A percentile compares a stretch with the other conserved stretches of the same genome.
These are phyloP conservation scores for Boletus semigastroideus DNA, from an alignment of 1,284 basidiomycete species.

Conservation along the genomic window DNA sequence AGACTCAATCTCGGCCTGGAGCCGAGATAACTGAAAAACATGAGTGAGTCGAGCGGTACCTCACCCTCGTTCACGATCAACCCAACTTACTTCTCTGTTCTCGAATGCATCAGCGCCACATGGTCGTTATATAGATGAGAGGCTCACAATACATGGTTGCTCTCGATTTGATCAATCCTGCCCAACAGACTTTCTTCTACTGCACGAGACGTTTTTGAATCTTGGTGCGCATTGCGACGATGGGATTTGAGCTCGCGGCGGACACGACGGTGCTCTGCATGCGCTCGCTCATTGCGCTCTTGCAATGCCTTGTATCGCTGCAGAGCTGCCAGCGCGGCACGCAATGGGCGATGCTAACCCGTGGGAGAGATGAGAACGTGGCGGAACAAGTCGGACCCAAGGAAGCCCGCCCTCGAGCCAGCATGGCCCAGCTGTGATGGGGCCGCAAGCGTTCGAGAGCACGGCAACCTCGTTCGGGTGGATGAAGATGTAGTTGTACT, in stretches of 20 bases:
- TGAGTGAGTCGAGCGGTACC: constrained; percentile 20
- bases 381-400: constrained; percentile 25
- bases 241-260: constrained; percentile 31
- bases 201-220: constrained; percentile 33
- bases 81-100: constrained; percentile 34
- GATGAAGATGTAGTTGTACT: constrained; percentile 20
- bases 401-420: background rate
- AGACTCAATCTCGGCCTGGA: constrained; percentile 34
- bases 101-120: constrained; percentile 14
- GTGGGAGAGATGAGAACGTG: constrained; percentile 23
- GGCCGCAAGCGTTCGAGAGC: background rate
- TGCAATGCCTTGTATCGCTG: constrained; percentile 32
- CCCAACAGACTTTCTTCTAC: constrained; percentile 36
- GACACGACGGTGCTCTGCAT: constrained; percentile 27
- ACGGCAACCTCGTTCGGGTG: background rate
- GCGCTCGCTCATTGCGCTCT: constrained; percentile 32
- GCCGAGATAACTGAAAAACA: constrained; percentile 31
- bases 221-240: constrained; percentile 35
- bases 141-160: constrained; percentile 28
- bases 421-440: background rate
- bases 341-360: constrained; percentile 30
- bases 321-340: constrained; percentile 28
- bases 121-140: background rate
- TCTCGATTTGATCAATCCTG: constrained; percentile 31
- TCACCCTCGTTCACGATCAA: constrained; percentile 1